Evolutionary conservation across 257 asterid species (phyloP), one percentile per base, ranked within the genome.

Genomic region (Ocimum tenuiflorum): DNA sequence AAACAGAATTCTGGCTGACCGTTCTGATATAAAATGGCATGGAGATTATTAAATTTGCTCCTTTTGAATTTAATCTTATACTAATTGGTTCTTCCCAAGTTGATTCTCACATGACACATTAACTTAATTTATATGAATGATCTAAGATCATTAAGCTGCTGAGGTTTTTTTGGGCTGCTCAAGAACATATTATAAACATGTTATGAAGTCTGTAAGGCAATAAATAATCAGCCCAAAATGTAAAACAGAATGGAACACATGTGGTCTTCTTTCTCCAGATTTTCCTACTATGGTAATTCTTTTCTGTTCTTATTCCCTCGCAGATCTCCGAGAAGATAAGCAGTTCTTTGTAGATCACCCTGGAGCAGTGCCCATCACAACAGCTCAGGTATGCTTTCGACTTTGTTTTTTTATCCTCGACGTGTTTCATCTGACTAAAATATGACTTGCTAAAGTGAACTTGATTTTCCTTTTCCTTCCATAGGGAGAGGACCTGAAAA

Each of bases 281-380:
- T 43, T 48, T 12, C 29, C 18, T 65, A 9, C 47, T 49, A 12
- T 35, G 8, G 4, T 53, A 22, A 18, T 29, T 38, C 19, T 13
- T 20, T 52, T 27, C 14, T 1, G 6, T 22, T 22, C 10, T 22
- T 59, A 15, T 76, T 67, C 70, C 48, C 61, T 64, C 64, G 53
- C 78, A 88, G 95, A 88, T 81, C 95, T 88, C 52, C 91, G 90
- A 14, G 95, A 88, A 56, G 95, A 86, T 43, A 80, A 73, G 57
- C 90, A 88, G 60, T 88, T 86, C 75, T 81, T 88, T 58, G 58
- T 71, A 14, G 87, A 84, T 65, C 94, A 84, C 69, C 95, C 95
- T 58, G 95, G 95, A 62, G 89, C 89, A 54, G 82, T 79, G 68
- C 84, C 91, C 65, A 83, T 89, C 68, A 61, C 83, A 54, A 77